Base-by-base conservation (phyloP, 2,329 filamentous ascomycete genomes). In the Huntiella omanensis region DNA sequence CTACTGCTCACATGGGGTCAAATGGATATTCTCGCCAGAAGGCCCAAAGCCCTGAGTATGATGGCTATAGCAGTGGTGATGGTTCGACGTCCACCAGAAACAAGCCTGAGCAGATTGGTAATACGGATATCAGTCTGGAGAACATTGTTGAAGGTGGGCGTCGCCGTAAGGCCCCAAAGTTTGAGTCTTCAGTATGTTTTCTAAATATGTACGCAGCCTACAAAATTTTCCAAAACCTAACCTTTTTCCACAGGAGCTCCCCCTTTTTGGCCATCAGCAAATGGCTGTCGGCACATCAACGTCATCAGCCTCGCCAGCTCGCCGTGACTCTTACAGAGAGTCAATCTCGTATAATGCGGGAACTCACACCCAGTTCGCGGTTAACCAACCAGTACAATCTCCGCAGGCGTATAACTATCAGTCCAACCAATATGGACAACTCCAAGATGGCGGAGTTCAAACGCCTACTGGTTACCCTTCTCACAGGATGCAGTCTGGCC, bases 81-180 rank as follows among this genome's bases (percentile, higher is more conserved):
- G 81, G 78, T 51, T 83, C 79, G 22, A 74, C 82, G 51, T 80
- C 76, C 53, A 87, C 84, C 47, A 71, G 81, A 53, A 75, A 72
- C 55, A 86, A 83, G 61, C 34, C 40, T 43, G 87, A 95, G 56
- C 81, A 85, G 53, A 75, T 94, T 56, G 86, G 84, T 42, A 95
- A 85, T 59, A 93, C 91, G 12, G 91, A 98, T 55, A 98, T 98
- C 58, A 96, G 88, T 60, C 76, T 95, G 54, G 87, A 95, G 55
- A 98, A 98, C 60, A 96, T 98, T 62, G 83, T 98, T 51, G 88
- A 96, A 64, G 91, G 92, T 58, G 87, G 88, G 54, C 80, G 91
- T 62, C 80, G 91, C 59, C 95, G 96, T 69, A 77, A 86, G 58
- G 84, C 88, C 56, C 22, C 22, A 8, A 95, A 94, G 64, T 81